Base-by-base conservation (phyloP, 352 stramenopile species). In the Pythium myriotylum region DNA sequence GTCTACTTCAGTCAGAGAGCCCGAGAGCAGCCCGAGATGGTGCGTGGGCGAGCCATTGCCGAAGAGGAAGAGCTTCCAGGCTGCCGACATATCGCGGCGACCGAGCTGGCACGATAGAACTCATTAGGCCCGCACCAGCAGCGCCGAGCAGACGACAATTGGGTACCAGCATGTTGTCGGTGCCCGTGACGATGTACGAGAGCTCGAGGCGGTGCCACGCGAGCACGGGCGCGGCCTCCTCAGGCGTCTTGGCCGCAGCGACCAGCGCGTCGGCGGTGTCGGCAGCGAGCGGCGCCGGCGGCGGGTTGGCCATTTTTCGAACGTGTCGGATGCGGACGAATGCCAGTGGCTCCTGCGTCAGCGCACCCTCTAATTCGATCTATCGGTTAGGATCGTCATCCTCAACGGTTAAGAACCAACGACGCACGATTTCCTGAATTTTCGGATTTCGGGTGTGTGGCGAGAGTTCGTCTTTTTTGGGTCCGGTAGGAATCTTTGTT, bases 61-160 rank as follows among this genome's bases (percentile, higher is more conserved):
- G 43, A 91, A 91, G 3, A 95, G 79, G 56, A 95, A 93, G 1
- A 95, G 65, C 23, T 73, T 70, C 86, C 86, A 94, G n/a, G 84
- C 70, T 2, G 83, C 70, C 9, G 63, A 79, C 77, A 94, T 92
- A 12, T 84, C 66, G 58, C 61, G 32, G 35, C 77, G 70, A 13
- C 84, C 81, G 6, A 86, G 68, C 81, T 92, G 50, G 29, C 17
- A 37, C 2, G 45, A 49, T n/a, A 24, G 29, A 35, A 10, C 29
- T 5, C 29, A 35, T 35, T 35, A 5, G 29, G 29, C 10, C 29
- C 29, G 10, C 5, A 10, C 10, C 29, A 35, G 10, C 29, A 35
- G 29, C 29, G 29, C 29, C 29, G 29, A 35, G 29, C 10, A 35
- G 29, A 35, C 10, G 29, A 35, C 29, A 5, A 35, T n/a, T n/a